Percentiles rank a stretch among this genome's conserved stretches.
phyloP scores from a whole-genome alignment of 768 basidiomycete genomes.

The Leccinum fibrillosum region DNA sequence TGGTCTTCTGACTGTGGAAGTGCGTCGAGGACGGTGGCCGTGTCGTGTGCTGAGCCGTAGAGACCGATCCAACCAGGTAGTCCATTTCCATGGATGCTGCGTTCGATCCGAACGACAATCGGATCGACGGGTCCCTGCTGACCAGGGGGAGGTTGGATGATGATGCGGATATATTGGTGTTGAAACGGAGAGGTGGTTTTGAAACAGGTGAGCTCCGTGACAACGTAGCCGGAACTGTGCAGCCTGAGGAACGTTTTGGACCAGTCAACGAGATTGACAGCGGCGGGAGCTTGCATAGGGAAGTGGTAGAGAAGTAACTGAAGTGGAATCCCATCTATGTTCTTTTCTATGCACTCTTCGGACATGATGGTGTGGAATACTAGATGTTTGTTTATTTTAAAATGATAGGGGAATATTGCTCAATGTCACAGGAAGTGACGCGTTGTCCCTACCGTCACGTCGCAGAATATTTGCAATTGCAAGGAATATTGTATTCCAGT shows the following conservation, averaged over 20 bases:
- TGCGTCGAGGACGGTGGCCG: background rate
- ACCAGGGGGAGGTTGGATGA: background rate
- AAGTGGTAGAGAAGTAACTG: background rate
- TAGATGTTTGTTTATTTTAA: background rate
- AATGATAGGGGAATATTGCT: background rate
- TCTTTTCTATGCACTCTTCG: background rate
- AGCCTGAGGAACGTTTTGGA: background rate
- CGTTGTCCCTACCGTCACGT: no score
- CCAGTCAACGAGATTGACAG: background rate
- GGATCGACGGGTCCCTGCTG: background rate
- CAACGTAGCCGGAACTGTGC: background rate
- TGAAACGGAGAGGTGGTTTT: background rate
- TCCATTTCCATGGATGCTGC: background rate
- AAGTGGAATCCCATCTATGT: background rate
- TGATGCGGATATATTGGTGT: background rate
- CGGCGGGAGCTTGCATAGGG: background rate
- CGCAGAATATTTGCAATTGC: no score
- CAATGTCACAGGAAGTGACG: no score
- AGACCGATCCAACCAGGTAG: background rate
- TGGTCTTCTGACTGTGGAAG: background rate
- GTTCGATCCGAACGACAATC: background rate
- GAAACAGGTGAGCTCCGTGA: background rate
- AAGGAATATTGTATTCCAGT: no score
- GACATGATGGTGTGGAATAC: background rate
- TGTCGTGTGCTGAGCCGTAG: background rate